Percentiles rank a stretch among this genome's conserved stretches.
Conservation (phyloP, 768 basidiomycete species). For the Tricholoma flavovirens region DNA sequence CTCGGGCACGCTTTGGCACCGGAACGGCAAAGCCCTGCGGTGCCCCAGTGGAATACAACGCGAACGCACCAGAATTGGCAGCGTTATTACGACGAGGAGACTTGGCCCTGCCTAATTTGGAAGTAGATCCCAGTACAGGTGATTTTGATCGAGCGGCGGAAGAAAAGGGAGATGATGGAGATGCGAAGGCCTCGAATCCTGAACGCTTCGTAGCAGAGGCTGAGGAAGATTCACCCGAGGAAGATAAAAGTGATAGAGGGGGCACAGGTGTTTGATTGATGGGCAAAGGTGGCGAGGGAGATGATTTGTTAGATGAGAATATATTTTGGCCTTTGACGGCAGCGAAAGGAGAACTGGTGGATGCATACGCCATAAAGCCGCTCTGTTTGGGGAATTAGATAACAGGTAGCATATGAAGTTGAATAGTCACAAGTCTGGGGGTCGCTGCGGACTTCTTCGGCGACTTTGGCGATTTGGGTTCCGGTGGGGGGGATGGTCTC, state of each 20-base stretch:
- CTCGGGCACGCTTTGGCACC: slow-evolving; percentile 49
- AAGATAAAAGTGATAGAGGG: slow-evolving; percentile 7
- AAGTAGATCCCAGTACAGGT: slow-evolving; percentile 39
- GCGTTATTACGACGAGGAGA: slow-evolving; percentile 50
- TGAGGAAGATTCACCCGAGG: slow-evolving; percentile 14
- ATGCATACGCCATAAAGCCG: slow-evolving; percentile 80
- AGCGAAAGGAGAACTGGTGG: slow-evolving; percentile 68
- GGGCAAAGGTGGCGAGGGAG: slow-evolving; percentile 23
- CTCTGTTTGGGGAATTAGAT: slow-evolving; percentile 32
- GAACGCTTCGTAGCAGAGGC: slow-evolving; percentile 27
- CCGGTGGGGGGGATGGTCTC: slow-evolving; percentile 66
- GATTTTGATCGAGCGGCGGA: slow-evolving; percentile 44
- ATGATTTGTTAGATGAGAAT: slow-evolving; percentile 36
- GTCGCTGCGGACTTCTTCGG: slow-evolving; percentile 17
- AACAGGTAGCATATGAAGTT: neutral
- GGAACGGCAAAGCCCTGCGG: slow-evolving; percentile 48
- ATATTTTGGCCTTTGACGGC: slow-evolving; percentile 63
- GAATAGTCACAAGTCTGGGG: slow-evolving; percentile 42
- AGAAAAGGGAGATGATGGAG: slow-evolving; percentile 25
- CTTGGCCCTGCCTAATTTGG: slow-evolving; percentile 41
- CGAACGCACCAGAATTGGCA: slow-evolving; percentile 48
- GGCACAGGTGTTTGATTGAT: slow-evolving; percentile 9
- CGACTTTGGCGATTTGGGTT: slow-evolving; percentile 29
- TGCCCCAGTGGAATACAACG: slow-evolving; percentile 47
- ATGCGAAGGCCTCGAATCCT: slow-evolving; percentile 30